Base-by-base conservation (phyloP, 2,329 filamentous ascomycete genomes). In the Ophiostoma australiae region DNA sequence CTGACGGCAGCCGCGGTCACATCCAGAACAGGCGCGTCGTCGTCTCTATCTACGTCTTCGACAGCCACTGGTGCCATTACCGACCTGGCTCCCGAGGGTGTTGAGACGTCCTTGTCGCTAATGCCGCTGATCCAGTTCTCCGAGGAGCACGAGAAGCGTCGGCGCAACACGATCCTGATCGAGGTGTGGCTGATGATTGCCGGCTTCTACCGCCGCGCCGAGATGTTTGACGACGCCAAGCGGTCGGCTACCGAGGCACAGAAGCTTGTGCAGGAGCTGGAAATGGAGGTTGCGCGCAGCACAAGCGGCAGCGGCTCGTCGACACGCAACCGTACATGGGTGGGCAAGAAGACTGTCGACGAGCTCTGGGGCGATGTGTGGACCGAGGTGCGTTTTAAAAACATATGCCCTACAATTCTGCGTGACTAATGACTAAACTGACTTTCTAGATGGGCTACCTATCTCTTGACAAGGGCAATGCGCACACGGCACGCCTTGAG, bases 171-270 rank as follows among this genome's bases (percentile, higher is more conserved):
- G 7, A 82, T 88, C 13, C 78, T 99, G 20, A 83, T 93, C 27
- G 90, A 90, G 74, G 89, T 97, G 41, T 99, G 95, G 95, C 84
- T 97, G 10, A 90, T 95, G 77, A 93, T 97, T 73, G 91, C 93
- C 1, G 91, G 91, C 0, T 89, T 98, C 74, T 99, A 98, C 78
- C 88, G 93, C 37, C 87, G 93, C 70, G 92, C 94, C 8, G 87
- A 86, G 10, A 88, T 96, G 82, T 87, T 88, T 70, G 90, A 94
- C 27, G 94, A 98, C 78, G 89, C 91, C 15, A 87, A 87, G 75
- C 91, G 90, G 69, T 93, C 94, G 7, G 87, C 94, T 37, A 85
- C 88, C 13, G 95, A 98, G 82, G 95, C 94, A 1, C 85, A 88
- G 72, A 91, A 91, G 77, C 84, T 97, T 48, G 89, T 93, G 1